Conservation (phyloP, 2,329 filamentous ascomycete genomes). For the Aspergillus tubingensis region DNA sequence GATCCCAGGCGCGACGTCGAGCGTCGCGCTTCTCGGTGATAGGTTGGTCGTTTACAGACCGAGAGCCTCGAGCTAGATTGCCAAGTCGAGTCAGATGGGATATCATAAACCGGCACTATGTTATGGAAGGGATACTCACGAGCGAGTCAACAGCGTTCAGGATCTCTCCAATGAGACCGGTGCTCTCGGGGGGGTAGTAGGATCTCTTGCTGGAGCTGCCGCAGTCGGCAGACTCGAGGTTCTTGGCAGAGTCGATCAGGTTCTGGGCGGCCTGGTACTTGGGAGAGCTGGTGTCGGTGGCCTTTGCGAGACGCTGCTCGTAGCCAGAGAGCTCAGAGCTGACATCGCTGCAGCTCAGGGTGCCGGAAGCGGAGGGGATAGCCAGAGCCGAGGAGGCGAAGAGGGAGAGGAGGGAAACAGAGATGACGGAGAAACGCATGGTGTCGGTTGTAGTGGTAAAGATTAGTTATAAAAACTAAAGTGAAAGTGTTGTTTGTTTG, state of each 20-base stretch:
- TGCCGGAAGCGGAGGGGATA: background rate
- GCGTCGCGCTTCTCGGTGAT: background rate
- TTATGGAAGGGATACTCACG: too few species aligned
- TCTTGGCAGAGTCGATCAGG: background rate
- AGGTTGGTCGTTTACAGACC: background rate
- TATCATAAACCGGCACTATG: background rate
- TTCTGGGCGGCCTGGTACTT: background rate
- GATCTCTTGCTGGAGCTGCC: background rate
- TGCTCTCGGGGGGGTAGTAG: background rate
- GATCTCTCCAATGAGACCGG: background rate
- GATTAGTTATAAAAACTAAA: background rate
- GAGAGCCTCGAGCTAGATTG: background rate
- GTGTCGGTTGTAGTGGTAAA: background rate
- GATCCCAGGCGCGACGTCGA: background rate
- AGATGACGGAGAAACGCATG: slow-evolving; percentile 5
- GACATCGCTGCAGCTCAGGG: background rate
- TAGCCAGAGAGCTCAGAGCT: background rate
- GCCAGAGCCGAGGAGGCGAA: background rate
- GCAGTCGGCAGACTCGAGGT: background rate
- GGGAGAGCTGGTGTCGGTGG: background rate
- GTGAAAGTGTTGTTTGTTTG: background rate
- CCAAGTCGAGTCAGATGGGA: background rate
- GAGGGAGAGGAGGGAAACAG: background rate
- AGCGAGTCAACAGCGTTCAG: too few species aligned
- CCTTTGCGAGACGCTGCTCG: background rate